These are phyloP conservation scores for Ceratocystis lukuohia DNA, from an alignment of 2,329 filamentous ascomycete genomes.

Conservation along the genomic window DNA sequence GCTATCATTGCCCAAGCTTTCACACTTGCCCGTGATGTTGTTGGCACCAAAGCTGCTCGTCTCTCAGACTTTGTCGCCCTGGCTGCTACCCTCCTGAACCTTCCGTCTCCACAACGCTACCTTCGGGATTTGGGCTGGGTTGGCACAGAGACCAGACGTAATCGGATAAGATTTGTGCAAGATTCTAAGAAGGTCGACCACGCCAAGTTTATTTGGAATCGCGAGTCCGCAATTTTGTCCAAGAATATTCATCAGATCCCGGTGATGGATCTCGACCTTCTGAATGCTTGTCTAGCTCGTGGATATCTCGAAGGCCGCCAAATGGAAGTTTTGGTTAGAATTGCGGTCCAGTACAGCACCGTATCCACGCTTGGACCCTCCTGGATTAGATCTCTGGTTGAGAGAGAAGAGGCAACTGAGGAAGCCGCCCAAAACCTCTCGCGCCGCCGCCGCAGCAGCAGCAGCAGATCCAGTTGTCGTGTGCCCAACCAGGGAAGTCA, in stretches of 20 bases:
- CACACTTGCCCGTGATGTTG: constrained; percentile 38
- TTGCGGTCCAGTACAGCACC: not conserved
- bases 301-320: not conserved
- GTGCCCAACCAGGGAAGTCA: too few relatives aligned
- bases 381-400: too few relatives aligned
- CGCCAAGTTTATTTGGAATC: not conserved
- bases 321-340: not conserved
- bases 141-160: not conserved
- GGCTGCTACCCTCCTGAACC: constrained; percentile 34
- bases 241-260: not conserved
- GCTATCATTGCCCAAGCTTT: constrained; percentile 41
- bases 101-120: constrained; percentile 35
- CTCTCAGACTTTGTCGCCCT: constrained; percentile 36
- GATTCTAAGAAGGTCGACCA: not conserved
- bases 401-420: too few relatives aligned
- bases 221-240: not conserved
- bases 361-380: not conserved
- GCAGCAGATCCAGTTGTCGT: too few relatives aligned
- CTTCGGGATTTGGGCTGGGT: constrained; percentile 35
- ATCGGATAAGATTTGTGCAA: constrained; percentile 7
- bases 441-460: too few relatives aligned
- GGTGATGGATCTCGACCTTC: constrained; percentile 12
- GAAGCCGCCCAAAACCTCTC: too few relatives aligned
- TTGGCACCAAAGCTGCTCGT: constrained; percentile 34
- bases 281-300: constrained; percentile 9